A percentile compares a stretch with the other conserved stretches of the same genome.
phyloP scores from a whole-genome alignment of 2,329 filamentous ascomycete species.

The Periconia digitata region DNA sequence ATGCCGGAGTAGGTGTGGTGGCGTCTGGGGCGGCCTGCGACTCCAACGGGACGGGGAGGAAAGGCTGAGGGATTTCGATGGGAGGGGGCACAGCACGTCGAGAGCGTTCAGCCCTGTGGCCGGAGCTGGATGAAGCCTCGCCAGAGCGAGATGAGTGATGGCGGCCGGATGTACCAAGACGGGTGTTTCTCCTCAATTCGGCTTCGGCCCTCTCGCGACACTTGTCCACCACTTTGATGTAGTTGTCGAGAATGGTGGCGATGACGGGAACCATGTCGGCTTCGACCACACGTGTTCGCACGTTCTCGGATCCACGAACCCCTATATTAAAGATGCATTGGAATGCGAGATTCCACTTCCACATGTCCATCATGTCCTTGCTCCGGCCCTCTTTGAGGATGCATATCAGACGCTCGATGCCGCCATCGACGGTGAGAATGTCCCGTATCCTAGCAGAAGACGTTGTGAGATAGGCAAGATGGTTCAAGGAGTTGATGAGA shows the following conservation, averaged over 20 bases:
- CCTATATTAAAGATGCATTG: conserved; percentile 99
- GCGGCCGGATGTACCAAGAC: conserved; percentile 41
- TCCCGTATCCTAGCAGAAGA: conserved; percentile 96
- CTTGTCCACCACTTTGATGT: conserved; percentile 94
- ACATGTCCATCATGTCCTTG: conserved; percentile 99
- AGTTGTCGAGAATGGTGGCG: conserved; percentile 96
- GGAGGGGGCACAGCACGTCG: conserved; percentile 82
- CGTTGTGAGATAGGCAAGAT: conserved; percentile 96
- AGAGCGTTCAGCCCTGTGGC: conserved; percentile 47
- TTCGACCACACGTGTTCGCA: conserved; percentile 93
- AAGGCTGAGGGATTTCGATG: conserved; percentile 71
- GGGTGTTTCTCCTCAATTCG: conserved; percentile 67
- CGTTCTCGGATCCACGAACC: conserved; percentile 89
- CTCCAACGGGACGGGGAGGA: conserved; percentile 51
- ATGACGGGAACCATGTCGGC: conserved; percentile 99
- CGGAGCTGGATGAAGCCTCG: conserved; percentile 38
- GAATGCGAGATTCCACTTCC: conserved; percentile 99
- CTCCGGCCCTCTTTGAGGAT: conserved; percentile 97
- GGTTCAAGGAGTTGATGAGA: conserved; percentile 97
- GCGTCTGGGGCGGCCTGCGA: conserved; percentile 55
- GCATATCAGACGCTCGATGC: conserved; percentile 93
- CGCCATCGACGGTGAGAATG: conserved; percentile 97
- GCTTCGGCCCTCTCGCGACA: conserved; percentile 82
- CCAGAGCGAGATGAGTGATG: conserved; percentile 46
- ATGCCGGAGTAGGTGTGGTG: conserved; percentile 62